A percentile compares a stretch with the other conserved stretches of the same genome.
These are phyloP conservation scores for Epithele typhae DNA, from an alignment of 768 basidiomycete genomes.

Conservation along the genomic window DNA sequence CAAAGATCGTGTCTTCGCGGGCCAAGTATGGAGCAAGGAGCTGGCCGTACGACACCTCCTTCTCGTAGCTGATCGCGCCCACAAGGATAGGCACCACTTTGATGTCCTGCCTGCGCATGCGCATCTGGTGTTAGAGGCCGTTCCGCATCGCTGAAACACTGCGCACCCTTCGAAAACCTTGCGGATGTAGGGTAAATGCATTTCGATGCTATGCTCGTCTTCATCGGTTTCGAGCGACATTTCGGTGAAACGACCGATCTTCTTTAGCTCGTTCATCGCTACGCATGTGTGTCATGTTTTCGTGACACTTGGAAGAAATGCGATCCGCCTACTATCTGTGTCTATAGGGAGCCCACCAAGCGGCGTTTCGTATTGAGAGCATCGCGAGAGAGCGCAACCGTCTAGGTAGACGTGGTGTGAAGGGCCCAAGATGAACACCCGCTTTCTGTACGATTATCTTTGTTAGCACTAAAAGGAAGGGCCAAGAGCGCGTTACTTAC, in stretches of 20 bases:
- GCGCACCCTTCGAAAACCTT: conserved; percentile 78
- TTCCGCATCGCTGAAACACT: background rate
- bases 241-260: conserved; percentile 63
- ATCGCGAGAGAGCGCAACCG: conserved; percentile 83
- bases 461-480: background rate
- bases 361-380: conserved; percentile 77
- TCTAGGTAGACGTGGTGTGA: conserved; percentile 89
- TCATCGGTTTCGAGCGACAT: conserved; percentile 74
- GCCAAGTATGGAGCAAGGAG: conserved; percentile 80
- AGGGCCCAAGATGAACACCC: conserved; percentile 93
- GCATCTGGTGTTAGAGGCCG: background rate
- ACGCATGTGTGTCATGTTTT: background rate
- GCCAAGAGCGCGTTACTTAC: no score
- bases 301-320: background rate
- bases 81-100: conserved; percentile 87
- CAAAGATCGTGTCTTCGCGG: conserved; percentile 75
- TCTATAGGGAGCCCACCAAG: conserved; percentile 81
- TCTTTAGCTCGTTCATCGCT: conserved; percentile 67
- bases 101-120: conserved; percentile 59
- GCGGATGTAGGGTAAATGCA: conserved; percentile 91
- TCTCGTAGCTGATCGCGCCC: conserved; percentile 60
- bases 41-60: conserved; percentile 60
- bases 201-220: conserved; percentile 95
- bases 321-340: conserved; percentile 55
- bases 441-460: conserved; percentile 50